Base-by-base conservation (phyloP, 176 grass and related monocot genomes). In the Otatea glauca region DNA sequence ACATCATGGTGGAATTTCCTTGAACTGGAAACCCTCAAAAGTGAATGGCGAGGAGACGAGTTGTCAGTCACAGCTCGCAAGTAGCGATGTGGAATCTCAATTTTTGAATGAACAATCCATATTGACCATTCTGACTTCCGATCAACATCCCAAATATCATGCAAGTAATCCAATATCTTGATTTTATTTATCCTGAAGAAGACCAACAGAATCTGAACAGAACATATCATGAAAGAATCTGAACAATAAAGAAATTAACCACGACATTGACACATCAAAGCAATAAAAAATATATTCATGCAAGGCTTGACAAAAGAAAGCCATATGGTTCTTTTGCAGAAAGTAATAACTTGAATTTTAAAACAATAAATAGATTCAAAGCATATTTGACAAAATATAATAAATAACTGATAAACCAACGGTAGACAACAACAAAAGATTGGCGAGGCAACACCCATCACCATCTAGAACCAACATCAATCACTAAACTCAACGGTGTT, bases 71-170 rank as follows among this genome's bases (percentile, higher is more conserved):
- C 60, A 76, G n/a, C 87, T 92, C 70, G 74, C 87, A 95, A 83
- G 54, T 98, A 98, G 38, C 75, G 88, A 70, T 94, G 90, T 43
- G 92, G 91, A 65, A 93, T 91, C 43, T 98, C 95, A 63, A 93
- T 94, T 66, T 94, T 92, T 34, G 95, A 98, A 90, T 98, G 91
- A 80, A 98, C 86, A 38, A 92, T 94, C 92, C 92, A 95, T 79
- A 98, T 94, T 58, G 95, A 94, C 95, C 95, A 98, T 82, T 98
- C 92, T 53, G 89, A 79, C 87, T 93, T 98, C 12, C 92, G 77
- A 80, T 92, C 85, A 79, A 70, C 83, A 78, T 92, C 84, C 95
- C 92, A 98, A 51, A 89, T 56, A 86, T 72, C 89, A 82, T 86
- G 89, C 41, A 98, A 89, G 87, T 98, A 81, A 70, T 95, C 76